Base-by-base conservation (phyloP, 1,139 yeast species). In the Geotrichum bryndzae region DNA sequence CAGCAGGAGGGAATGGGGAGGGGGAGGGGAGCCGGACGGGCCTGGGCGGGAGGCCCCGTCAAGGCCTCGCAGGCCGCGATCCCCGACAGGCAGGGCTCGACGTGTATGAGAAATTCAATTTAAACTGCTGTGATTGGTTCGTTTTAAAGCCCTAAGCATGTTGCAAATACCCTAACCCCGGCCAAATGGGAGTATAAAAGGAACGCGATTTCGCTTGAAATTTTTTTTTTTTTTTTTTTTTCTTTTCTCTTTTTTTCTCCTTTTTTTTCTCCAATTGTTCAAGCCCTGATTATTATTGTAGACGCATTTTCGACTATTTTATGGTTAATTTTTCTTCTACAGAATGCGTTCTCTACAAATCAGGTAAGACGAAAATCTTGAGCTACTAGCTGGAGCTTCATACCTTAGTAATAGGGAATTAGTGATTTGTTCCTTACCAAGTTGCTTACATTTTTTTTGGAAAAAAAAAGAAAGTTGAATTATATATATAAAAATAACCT, bases 371-470 rank as follows among this genome's bases (percentile, higher is more conserved):
- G 48, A 41, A 33, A 31, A 41, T 51, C 25, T 51, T 31, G 54
- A 57, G 62, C 58, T 54, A 56, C 62, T 60, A 60, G 62, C 62
- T 60, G 62, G 62, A 60, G 62, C 60, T 60, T 27, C 62, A 60
- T 53, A 60, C 62, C 62, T n/a, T 23, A 48, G 41, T n/a, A n/a
- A 41, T 5, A 27, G 18, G 62, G 62, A 13, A 60, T 60, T 52
- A 60, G 53, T 60, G 62, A 3, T 51, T 53, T 57, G 60, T 60
- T 60, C 62, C 62, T 60, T 60, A 60, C 62, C 62, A 56, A 60
- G 62, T 53, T 56, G 59, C 62, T 53, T 38, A 60, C 60, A 60
- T 50, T 15, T 41, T 33, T 33, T 33, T 33, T 33, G 11, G 7
- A 33, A 8, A 8, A 33, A 33, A 33, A 33, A 33, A 33, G 11